These are phyloP conservation scores for Delonix regia DNA, from an alignment of 306 rosid genomes.

Conservation along the genomic window DNA sequence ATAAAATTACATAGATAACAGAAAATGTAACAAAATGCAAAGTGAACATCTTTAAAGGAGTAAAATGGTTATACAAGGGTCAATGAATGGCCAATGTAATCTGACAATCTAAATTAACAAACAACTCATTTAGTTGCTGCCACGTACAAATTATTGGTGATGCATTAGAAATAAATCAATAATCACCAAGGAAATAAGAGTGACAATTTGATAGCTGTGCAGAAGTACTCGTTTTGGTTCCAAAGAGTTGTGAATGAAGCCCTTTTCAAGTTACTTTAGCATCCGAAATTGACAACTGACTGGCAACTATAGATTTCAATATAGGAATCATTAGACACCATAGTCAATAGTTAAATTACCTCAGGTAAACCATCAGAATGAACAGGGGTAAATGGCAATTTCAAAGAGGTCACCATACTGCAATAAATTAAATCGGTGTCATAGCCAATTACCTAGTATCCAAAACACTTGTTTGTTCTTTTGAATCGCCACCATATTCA, in stretches of 20 bases:
- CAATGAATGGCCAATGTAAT: background rate
- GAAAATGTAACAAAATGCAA: background rate
- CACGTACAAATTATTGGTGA: background rate
- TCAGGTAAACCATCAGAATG: background rate
- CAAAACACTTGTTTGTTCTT: background rate
- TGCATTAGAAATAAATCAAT: background rate
- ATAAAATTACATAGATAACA: background rate
- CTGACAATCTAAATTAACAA: background rate
- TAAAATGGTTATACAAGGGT: background rate
- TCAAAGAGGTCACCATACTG: background rate
- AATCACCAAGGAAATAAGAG: background rate
- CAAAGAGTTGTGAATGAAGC: background rate
- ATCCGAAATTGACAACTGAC: background rate
- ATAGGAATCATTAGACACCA: background rate
- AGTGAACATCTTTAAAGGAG: background rate
- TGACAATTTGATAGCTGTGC: background rate
- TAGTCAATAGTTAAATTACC: background rate
- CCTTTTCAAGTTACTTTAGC: background rate
- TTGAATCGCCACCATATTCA: background rate
- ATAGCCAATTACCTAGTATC: background rate
- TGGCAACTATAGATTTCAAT: background rate
- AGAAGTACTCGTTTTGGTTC: background rate
- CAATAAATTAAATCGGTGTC: background rate
- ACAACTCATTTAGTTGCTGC: background rate
- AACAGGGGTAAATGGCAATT: background rate